phyloP scores from a whole-genome alignment of 2,329 filamentous ascomycete species.

The Monilinia laxa region DNA sequence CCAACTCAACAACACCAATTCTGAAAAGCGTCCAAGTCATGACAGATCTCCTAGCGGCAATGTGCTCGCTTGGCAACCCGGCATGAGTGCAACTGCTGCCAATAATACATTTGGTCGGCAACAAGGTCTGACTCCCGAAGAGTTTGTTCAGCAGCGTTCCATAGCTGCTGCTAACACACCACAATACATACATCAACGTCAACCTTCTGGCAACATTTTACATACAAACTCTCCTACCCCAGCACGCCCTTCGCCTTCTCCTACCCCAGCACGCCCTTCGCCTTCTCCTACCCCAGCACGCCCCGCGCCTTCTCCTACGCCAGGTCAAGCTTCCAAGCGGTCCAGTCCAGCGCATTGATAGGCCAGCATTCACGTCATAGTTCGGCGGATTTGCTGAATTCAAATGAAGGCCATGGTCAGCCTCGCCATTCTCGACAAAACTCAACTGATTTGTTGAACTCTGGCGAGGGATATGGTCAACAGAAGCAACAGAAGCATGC shows the following conservation, averaged over 20 bases:
- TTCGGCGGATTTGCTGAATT: slow-evolving; percentile 38
- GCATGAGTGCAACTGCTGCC: slow-evolving; percentile 52
- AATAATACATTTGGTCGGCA: slow-evolving; percentile 46
- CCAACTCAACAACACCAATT: slow-evolving; percentile 25
- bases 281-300: slow-evolving; percentile 9
- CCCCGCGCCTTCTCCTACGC: slow-evolving; percentile 40
- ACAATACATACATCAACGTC: slow-evolving; percentile 59
- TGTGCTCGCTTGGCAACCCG: slow-evolving; percentile 73
- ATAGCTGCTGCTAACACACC: slow-evolving; percentile 55
- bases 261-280: slow-evolving; percentile 43
- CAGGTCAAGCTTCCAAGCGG: slow-evolving; percentile 47
- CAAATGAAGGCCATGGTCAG: neutral
- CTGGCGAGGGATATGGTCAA: slow-evolving; percentile 42
- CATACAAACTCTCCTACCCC: slow-evolving; percentile 47
- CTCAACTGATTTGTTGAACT: slow-evolving; percentile 31
- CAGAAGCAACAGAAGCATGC: slow-evolving; percentile 42
- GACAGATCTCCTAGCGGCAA: slow-evolving; percentile 45
- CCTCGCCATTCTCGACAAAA: slow-evolving; percentile 7
- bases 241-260: slow-evolving; percentile 41
- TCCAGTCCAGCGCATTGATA: slow-evolving; percentile 47
- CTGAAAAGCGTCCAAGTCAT: slow-evolving; percentile 47
- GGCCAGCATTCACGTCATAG: slow-evolving; percentile 42
- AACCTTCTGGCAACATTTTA: slow-evolving; percentile 52
- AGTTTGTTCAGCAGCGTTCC: slow-evolving; percentile 79
- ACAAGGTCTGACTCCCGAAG: slow-evolving; percentile 66